phyloP scores from a whole-genome alignment of 495 filamentous ascomycete species.

The Hamigera avellanea region DNA sequence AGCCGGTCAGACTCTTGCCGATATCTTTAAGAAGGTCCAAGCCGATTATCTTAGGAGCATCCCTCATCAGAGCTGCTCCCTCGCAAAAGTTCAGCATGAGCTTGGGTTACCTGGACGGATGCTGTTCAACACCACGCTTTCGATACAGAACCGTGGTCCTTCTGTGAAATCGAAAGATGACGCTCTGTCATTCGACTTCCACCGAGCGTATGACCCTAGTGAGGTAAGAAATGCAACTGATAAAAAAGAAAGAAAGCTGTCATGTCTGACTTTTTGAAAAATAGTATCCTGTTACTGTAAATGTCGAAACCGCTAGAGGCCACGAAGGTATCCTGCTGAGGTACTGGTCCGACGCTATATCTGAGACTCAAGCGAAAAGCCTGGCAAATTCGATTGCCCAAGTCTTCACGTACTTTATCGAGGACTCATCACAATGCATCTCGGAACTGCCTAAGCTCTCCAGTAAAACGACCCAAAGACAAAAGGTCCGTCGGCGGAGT shows the following conservation, averaged over 20 bases:
- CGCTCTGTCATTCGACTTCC: constrained; percentile 25
- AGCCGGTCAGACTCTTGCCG: constrained; percentile 18
- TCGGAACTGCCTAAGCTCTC: constrained; percentile 5
- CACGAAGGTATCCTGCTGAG: constrained; percentile 35
- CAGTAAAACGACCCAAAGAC: neutral
- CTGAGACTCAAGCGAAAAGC: constrained; percentile 23
- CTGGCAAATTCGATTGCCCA: constrained; percentile 21
- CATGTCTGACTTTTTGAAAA: constrained; percentile 4
- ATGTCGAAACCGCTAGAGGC: constrained; percentile 31
- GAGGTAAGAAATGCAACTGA: constrained; percentile 22
- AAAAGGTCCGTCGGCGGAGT: neutral
- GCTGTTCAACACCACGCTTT: constrained; percentile 48
- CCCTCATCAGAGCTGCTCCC: constrained; percentile 39
- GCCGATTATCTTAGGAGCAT: constrained; percentile 36
- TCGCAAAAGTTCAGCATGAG: constrained; percentile 44
- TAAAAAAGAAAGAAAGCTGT: neutral
- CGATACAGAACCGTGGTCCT: constrained; percentile 35
- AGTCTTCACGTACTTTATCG: constrained; percentile 24
- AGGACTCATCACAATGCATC: constrained; percentile 13
- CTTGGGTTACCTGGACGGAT: constrained; percentile 36
- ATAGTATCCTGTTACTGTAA: constrained; percentile 37
- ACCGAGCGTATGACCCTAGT: constrained; percentile 34
- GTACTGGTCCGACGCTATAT: constrained; percentile 36
- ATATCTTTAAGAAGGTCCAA: constrained; percentile 34
- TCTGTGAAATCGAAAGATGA: constrained; percentile 21